Evolutionary conservation across 306 rosid genomes (phyloP).

Genomic region (Gleditsia sinensis): DNA sequence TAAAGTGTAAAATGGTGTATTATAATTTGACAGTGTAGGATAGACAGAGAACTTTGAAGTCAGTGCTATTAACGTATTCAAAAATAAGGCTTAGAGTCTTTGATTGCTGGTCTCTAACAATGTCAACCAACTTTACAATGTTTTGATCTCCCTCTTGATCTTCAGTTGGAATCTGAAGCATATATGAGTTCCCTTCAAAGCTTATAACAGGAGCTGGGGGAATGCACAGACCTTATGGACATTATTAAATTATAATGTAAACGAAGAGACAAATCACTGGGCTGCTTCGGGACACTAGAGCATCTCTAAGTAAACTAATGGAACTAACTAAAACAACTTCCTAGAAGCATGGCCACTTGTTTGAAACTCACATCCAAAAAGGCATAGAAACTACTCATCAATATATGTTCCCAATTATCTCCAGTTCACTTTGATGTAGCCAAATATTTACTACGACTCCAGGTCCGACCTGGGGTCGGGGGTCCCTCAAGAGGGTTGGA

Average conservation of each 20-base stretch:
- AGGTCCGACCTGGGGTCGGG: too few relatives aligned
- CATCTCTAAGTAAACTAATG: constrained; percentile 19
- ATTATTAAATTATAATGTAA: background rate
- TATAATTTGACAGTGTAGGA: constrained; percentile 78
- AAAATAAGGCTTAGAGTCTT: constrained; percentile 92
- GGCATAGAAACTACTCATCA: background rate
- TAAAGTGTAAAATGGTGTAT: constrained; percentile 69
- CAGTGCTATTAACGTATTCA: constrained; percentile 85
- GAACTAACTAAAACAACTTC: constrained; percentile 4
- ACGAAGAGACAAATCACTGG: background rate
- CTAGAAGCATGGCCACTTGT: background rate
- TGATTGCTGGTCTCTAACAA: constrained; percentile 90
- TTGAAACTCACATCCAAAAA: background rate
- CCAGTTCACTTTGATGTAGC: too few relatives aligned
- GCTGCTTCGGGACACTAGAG: background rate
- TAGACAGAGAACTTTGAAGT: constrained; percentile 87
- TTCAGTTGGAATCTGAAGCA: constrained; percentile 40
- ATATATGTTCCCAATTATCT: too few relatives aligned
- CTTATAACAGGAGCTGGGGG: background rate
- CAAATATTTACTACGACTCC: too few relatives aligned
- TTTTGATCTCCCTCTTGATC: constrained; percentile 95
- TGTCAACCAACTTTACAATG: constrained; percentile 86
- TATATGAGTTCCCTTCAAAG: background rate
- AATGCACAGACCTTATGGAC: background rate
- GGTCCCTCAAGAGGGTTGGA: too few relatives aligned